These are phyloP conservation scores for Hypomyces perniciosus DNA, from an alignment of 2,329 filamentous ascomycete species.

Conservation along the genomic window DNA sequence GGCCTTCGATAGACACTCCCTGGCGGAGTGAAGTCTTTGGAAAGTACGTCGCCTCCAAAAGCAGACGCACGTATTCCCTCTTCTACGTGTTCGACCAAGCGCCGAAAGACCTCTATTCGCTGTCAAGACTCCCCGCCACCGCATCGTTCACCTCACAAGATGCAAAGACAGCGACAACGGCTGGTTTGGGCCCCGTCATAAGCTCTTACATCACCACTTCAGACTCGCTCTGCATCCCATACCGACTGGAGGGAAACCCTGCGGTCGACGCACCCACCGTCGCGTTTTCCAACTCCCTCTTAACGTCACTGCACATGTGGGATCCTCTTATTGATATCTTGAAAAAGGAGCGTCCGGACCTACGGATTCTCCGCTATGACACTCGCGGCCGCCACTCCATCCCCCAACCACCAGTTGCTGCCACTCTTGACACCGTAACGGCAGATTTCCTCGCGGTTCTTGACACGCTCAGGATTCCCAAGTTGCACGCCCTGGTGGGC, in stretches of 20 bases:
- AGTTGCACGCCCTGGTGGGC: conserved; percentile 63
- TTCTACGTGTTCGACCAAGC: conserved; percentile 77
- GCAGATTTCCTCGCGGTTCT: conserved; percentile 63
- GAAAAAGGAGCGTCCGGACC: conserved; percentile 51
- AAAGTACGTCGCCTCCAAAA: conserved; percentile 52
- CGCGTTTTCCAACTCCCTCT: conserved; percentile 72
- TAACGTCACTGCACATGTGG: conserved; percentile 77
- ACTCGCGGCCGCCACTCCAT: conserved; percentile 59
- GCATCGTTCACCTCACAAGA: conserved; percentile 51
- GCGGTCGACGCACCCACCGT: conserved; percentile 63
- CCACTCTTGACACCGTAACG: conserved; percentile 60
- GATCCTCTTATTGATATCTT: conserved; percentile 64
- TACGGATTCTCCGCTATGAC: conserved; percentile 72
- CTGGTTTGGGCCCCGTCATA: conserved; percentile 48
- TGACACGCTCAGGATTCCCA: conserved; percentile 60
- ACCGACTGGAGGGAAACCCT: conserved; percentile 67
- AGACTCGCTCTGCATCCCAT: conserved; percentile 65
- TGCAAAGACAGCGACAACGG: conserved; percentile 48
- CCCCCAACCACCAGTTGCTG: conserved; percentile 42
- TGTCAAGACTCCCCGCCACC: conserved; percentile 43
- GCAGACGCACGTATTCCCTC: conserved; percentile 59
- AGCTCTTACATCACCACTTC: conserved; percentile 61
- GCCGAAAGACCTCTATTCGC: conserved; percentile 58
- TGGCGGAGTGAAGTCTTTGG: conserved; percentile 55
- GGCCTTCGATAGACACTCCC: conserved; percentile 56